These are phyloP conservation scores for Kazachstania kunashirensis DNA, from an alignment of 805 yeast genomes.

Conservation along the genomic window DNA sequence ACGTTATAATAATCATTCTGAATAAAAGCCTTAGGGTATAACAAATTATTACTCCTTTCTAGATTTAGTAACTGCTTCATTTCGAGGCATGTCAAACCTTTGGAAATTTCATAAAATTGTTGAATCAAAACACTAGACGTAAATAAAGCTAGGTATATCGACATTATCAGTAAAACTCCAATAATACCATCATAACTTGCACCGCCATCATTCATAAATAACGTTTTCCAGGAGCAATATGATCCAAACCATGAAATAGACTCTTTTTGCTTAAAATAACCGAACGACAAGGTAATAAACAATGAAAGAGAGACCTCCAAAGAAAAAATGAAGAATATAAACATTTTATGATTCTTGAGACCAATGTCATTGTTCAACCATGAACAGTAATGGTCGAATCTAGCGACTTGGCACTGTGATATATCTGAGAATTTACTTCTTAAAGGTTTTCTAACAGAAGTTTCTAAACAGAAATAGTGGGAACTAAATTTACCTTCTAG, in stretches of 20 bases:
- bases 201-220: background rate
- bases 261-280: background rate
- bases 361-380: slow-evolving; percentile 91
- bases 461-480: slow-evolving; percentile 64
- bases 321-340: slow-evolving; percentile 41
- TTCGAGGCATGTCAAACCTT: slow-evolving; percentile 49
- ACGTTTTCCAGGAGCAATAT: no score
- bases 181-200: background rate
- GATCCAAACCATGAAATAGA: background rate
- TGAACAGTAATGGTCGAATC: slow-evolving; percentile 90
- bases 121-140: slow-evolving; percentile 33
- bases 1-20: background rate
- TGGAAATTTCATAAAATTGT: slow-evolving; percentile 65
- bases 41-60: background rate
- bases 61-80: background rate
- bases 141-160: background rate
- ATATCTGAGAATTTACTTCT: slow-evolving; percentile 65
- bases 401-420: slow-evolving; percentile 54
- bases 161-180: background rate
- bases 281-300: background rate
- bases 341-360: slow-evolving; percentile 73
- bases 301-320: background rate
- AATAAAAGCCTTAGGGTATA: background rate
- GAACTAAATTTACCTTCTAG: slow-evolving; percentile 57
- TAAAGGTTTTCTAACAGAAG: slow-evolving; percentile 67